Conservation (phyloP, 2,329 filamentous ascomycete species). For the Cladosporium sp. region DNA sequence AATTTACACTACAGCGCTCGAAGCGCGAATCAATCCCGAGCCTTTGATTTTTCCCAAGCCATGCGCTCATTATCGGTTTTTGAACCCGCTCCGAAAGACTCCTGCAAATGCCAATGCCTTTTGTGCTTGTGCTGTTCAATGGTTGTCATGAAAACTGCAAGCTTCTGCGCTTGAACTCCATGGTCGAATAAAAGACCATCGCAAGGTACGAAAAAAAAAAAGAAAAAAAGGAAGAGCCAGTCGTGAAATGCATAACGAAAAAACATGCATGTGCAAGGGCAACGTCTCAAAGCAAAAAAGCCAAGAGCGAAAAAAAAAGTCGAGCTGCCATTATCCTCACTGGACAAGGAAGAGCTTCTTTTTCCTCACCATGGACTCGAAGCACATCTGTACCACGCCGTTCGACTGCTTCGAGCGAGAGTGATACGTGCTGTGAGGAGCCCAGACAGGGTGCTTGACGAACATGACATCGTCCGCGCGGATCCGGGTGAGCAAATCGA, state of each 20-base stretch:
- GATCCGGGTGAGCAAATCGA: conserved; percentile 39
- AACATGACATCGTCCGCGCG: conserved; percentile 38
- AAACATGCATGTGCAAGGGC: too few species aligned
- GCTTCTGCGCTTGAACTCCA: not conserved
- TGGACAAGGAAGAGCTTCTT: conserved; percentile 28
- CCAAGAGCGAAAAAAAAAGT: too few species aligned
- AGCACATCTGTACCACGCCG: conserved; percentile 27
- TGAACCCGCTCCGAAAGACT: not conserved
- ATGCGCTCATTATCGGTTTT: not conserved
- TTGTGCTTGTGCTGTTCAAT: not conserved
- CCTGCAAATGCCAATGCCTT: not conserved
- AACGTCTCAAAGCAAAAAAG: too few species aligned
- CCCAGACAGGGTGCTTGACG: conserved; percentile 22
- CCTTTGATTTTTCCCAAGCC: not conserved
- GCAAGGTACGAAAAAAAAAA: not conserved
- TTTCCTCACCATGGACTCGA: conserved; percentile 32
- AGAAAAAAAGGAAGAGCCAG: not conserved
- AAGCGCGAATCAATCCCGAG: not conserved
- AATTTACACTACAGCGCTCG: conserved; percentile 1
- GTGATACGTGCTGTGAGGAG: conserved; percentile 20
- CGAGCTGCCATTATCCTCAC: not conserved
- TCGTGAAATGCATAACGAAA: not conserved
- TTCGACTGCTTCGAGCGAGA: conserved; percentile 29
- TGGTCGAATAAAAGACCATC: not conserved
- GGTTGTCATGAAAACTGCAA: not conserved